These are phyloP conservation scores for Candida ascalaphidarum DNA, from an alignment of 805 yeast genomes.

Conservation along the genomic window DNA sequence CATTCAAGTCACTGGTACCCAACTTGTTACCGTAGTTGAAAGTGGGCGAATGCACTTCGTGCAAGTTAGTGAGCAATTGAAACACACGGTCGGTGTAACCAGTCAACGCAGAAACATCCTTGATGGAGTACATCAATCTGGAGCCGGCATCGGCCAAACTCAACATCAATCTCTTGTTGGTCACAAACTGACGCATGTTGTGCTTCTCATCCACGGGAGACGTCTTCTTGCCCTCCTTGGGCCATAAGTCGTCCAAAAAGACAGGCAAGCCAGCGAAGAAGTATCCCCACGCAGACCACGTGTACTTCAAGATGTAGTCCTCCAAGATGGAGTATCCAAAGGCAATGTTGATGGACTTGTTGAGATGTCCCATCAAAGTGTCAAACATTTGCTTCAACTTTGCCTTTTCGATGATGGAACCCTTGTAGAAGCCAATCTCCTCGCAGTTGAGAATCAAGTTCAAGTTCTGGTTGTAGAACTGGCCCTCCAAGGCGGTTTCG, in stretches of 20 bases:
- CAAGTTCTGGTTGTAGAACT: slow-evolving; percentile 78
- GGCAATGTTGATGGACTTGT: slow-evolving; percentile 47
- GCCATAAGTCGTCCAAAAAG: slow-evolving; percentile 46
- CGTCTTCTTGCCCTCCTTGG: slow-evolving; percentile 11
- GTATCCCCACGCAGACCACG: slow-evolving; percentile 96
- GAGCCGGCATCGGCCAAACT: slow-evolving; percentile 94
- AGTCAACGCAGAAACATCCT: slow-evolving; percentile 83
- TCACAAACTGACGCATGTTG: slow-evolving; percentile 81
- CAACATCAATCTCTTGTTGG: slow-evolving; percentile 83
- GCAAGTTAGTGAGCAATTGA: slow-evolving; percentile 64
- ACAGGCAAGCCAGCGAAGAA: slow-evolving; percentile 86
- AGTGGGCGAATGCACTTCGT: slow-evolving; percentile 65
- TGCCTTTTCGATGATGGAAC: slow-evolving; percentile 66
- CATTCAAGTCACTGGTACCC: slow-evolving; percentile 49
- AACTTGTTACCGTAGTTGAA: slow-evolving; percentile 41
- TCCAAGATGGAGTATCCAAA: slow-evolving; percentile 69
- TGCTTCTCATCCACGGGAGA: slow-evolving; percentile 35
- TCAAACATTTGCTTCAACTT: slow-evolving; percentile 55
- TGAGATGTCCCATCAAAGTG: slow-evolving; percentile 44
- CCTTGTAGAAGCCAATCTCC: slow-evolving; percentile 91
- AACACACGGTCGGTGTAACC: slow-evolving; percentile 87
- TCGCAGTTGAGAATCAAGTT: slow-evolving; percentile 84
- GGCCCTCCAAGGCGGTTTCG: slow-evolving; percentile 78
- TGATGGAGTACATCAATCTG: slow-evolving; percentile 87
- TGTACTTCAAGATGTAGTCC: slow-evolving; percentile 79